Evolutionary conservation across 2,329 filamentous ascomycete species (phyloP), one percentile per base, ranked within the genome.

Genomic region (Alternaria gansuensis): DNA sequence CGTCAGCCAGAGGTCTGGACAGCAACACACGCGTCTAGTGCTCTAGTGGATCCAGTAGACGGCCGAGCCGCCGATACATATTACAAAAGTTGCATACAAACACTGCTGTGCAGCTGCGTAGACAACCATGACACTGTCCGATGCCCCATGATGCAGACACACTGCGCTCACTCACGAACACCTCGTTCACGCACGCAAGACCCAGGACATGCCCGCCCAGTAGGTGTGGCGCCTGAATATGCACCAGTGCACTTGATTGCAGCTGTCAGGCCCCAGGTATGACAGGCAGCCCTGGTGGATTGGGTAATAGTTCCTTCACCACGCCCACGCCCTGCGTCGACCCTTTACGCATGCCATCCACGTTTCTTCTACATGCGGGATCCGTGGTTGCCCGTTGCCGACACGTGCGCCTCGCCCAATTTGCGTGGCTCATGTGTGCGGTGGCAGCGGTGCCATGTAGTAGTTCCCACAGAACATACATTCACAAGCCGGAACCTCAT

Each of bases 1-100:
- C 61, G 61, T 66, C 67, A 68, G 66, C 66, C 63, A 60, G 60
- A 69, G 61, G 65, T 49, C 55, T 51, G 50, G 57, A 51, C 53
- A 63, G 60, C 28, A 55, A 61, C 63, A 63, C 60, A 55, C 60
- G 63, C 63, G 63, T 65, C 52, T 63, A 52, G 52, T 53, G 48
- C 49, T 53, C 53, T 57, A 44, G 39, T 14, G 6, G 4, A 17
- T 33, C 31, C 14, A 29, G 28, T 29, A 28, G 50, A 21, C 55
- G 34, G 50, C 34, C 31, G 36, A 40, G 45, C 45, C 44, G 45
- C 53, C 29, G 37, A 21, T 33, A 33, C 24, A 17, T 13, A 6
- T 17, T 17, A 17, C 17, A 17, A 17, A 17, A 17, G 17, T 17
- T 17, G 17, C 17, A 17, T 17, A 17, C 17, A 17, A 2, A 17